phyloP scores from a whole-genome alignment of 2,329 filamentous ascomycete species.

The Ophiocordyceps camponoti-saundersi region DNA sequence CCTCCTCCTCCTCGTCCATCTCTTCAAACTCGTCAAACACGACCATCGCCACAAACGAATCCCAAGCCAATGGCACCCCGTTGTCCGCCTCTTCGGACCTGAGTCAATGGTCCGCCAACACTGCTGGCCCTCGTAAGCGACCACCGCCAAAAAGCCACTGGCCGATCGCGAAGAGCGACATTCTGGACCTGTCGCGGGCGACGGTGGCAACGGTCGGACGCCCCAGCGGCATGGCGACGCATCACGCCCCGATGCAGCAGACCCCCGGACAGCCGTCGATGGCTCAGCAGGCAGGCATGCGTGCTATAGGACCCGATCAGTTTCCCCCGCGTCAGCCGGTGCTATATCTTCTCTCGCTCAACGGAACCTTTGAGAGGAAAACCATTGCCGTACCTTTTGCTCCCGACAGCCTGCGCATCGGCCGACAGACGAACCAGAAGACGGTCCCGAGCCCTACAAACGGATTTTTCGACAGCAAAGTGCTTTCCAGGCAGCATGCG shows the following conservation, averaged over 20 bases:
- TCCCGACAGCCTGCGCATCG: constrained; percentile 88
- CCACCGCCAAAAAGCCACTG: constrained; percentile 33
- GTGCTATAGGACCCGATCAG: constrained; percentile 46
- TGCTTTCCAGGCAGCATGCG: constrained; percentile 86
- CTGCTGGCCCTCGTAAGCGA: constrained; percentile 28
- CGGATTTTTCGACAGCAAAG: constrained; percentile 96
- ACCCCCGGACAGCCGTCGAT: constrained; percentile 16
- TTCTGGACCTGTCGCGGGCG: constrained; percentile 27
- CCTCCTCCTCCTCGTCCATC: constrained; percentile 81
- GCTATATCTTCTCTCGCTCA: constrained; percentile 74
- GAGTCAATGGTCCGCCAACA: constrained; percentile 31
- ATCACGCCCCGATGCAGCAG: constrained; percentile 15
- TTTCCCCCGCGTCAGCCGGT: constrained; percentile 53
- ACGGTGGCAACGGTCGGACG: constrained; percentile 18
- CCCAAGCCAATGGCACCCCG: constrained; percentile 43
- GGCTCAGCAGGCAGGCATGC: constrained; percentile 32
- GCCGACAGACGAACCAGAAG: constrained; percentile 92
- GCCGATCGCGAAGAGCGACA: constrained; percentile 29
- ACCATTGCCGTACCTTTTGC: constrained; percentile 85
- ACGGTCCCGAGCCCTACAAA: constrained; percentile 82
- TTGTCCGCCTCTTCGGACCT: constrained; percentile 28
- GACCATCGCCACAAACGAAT: constrained; percentile 44
- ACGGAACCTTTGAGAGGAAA: constrained; percentile 93
- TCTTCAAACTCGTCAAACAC: constrained; percentile 47
- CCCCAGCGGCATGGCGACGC: constrained; percentile 22